These are phyloP conservation scores for Spathaspora girioi DNA, from an alignment of 805 yeast genomes.

Conservation along the genomic window DNA sequence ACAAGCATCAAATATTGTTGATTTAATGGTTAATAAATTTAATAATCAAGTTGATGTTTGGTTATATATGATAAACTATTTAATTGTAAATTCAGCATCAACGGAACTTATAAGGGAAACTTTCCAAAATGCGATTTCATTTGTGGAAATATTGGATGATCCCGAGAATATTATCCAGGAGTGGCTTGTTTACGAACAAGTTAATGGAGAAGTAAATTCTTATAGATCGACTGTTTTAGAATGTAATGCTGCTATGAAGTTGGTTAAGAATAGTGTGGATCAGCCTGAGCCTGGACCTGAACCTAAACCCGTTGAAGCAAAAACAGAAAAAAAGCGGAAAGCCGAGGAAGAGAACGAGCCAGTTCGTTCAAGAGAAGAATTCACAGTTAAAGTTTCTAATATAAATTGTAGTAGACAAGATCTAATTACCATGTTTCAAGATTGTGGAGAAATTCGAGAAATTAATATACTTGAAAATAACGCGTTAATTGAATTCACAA, in stretches of 20 bases:
- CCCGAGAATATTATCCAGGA: slow-evolving; percentile 50
- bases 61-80: slow-evolving; percentile 30
- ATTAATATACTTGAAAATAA: slow-evolving; percentile 21
- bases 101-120: not conserved
- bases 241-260: slow-evolving; percentile 18
- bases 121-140: not conserved
- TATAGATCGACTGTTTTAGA: slow-evolving; percentile 19
- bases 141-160: slow-evolving; percentile 34
- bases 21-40: slow-evolving; percentile 20
- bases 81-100: not conserved
- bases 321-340: slow-evolving; percentile 8
- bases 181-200: slow-evolving; percentile 33
- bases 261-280: slow-evolving; percentile 5
- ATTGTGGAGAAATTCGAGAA: slow-evolving; percentile 55
- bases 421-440: slow-evolving; percentile 45
- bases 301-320: not conserved
- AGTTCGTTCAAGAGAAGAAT: slow-evolving; percentile 54
- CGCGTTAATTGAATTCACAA: slow-evolving; percentile 60
- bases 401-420: slow-evolving; percentile 38
- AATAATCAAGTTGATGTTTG: slow-evolving; percentile 43
- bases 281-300: slow-evolving; percentile 5
- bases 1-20: slow-evolving; percentile 14
- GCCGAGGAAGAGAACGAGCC: slow-evolving; percentile 5
- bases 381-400: slow-evolving; percentile 51
- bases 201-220: slow-evolving; percentile 24